Evolutionary conservation across 768 basidiomycete species (phyloP).

Genomic region (Russula lepida): DNA sequence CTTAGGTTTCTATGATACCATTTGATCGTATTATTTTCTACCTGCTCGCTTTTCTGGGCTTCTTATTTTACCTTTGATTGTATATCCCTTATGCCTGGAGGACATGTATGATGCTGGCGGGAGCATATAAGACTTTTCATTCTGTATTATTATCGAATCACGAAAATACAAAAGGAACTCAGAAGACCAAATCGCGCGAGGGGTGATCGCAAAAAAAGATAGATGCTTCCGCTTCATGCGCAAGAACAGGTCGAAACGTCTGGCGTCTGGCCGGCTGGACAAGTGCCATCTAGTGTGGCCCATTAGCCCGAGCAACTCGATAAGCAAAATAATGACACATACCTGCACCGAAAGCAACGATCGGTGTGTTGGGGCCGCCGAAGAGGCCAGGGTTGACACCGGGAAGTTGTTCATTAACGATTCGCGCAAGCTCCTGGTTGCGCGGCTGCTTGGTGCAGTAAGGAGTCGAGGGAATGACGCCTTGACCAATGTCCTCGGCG

Average conservation of each 20-base stretch:
- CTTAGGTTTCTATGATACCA: background rate
- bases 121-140: constrained; percentile 1
- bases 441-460: constrained; percentile 48
- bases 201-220: background rate
- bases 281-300: constrained; percentile 33
- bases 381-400: constrained; percentile 45
- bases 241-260: constrained; percentile 38
- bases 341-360: constrained; percentile 40
- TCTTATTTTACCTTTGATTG: background rate
- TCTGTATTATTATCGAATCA: constrained; percentile 5
- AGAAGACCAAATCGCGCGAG: background rate
- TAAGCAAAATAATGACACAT: constrained; percentile 16
- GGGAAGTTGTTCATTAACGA: constrained; percentile 47
- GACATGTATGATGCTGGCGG: constrained; percentile 11
- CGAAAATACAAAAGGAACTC: background rate
- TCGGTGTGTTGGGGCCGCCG: constrained; percentile 41
- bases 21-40: background rate
- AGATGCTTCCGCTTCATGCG: constrained; percentile 15
- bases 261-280: constrained; percentile 37
- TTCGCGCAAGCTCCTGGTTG: constrained; percentile 40
- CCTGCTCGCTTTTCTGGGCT: background rate
- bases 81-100: constrained; percentile 16
- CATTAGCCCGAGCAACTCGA: background rate
- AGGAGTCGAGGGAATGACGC: constrained; percentile 38
- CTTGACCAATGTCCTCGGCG: constrained; percentile 33